Evolutionary conservation across 192 early-diverging fungal species (phyloP).

Genomic region (Endogone sp.): DNA sequence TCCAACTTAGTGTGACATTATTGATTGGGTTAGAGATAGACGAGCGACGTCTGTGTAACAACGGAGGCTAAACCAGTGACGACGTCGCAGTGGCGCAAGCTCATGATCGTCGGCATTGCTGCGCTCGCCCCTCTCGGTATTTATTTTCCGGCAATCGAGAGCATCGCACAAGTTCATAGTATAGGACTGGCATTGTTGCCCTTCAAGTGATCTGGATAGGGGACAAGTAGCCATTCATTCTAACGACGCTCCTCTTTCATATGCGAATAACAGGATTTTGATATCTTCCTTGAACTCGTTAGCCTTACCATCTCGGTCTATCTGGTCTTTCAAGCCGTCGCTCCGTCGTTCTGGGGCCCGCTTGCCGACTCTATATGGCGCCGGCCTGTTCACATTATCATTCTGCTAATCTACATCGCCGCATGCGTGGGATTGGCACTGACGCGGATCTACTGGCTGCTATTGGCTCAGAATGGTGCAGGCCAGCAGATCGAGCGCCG

Average conservation of each 20-base stretch:
- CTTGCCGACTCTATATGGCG: constrained; percentile 38
- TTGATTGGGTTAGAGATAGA: too few relatives aligned
- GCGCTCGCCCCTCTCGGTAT: too few relatives aligned
- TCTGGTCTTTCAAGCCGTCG: constrained; percentile 32
- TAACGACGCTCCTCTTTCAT: neutral
- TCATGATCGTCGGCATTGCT: too few relatives aligned
- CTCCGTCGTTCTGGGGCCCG: constrained; percentile 38
- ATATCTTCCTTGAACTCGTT: constrained; percentile 18
- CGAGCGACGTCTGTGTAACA: too few relatives aligned
- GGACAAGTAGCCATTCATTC: neutral
- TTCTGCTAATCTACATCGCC: constrained; percentile 22
- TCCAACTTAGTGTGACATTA: too few relatives aligned
- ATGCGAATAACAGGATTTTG: constrained; percentile 19
- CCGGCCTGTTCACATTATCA: constrained; percentile 30
- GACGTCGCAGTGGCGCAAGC: too few relatives aligned
- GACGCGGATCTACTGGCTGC: constrained; percentile 14
- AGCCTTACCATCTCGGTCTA: constrained; percentile 32
- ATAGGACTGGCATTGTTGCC: too few relatives aligned
- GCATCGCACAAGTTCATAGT: too few relatives aligned
- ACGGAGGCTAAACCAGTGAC: too few relatives aligned
- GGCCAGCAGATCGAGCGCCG: constrained; percentile 35
- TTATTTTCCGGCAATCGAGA: too few relatives aligned
- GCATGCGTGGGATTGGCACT: constrained; percentile 33
- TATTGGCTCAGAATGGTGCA: constrained; percentile 36
- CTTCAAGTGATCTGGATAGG: too few relatives aligned